Percentiles rank a stretch among this genome's conserved stretches.
Conservation (phyloP, 23 red algal genomes). For the Cyanidioschyzon merolae region DNA sequence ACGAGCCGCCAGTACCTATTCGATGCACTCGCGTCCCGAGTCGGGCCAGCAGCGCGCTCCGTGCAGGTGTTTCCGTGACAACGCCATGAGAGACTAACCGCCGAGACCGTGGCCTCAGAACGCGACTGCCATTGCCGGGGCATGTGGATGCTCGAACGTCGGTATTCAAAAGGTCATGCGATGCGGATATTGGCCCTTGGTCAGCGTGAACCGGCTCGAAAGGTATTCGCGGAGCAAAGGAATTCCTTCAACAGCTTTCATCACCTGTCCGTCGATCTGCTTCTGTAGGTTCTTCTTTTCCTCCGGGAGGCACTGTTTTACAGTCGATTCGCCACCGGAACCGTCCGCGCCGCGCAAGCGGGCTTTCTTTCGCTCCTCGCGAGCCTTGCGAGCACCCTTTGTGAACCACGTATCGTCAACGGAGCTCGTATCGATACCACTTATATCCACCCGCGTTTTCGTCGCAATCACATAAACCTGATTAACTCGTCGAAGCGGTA, state of each 20-base stretch:
- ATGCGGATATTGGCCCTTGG: constrained; percentile 79
- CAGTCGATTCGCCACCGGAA: constrained; percentile 11
- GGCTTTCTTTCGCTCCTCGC: constrained; percentile 35
- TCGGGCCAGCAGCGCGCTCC: too few relatives aligned
- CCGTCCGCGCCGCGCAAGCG: constrained; percentile 22
- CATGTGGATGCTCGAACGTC: too few relatives aligned
- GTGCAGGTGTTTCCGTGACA: too few relatives aligned
- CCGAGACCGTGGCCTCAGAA: too few relatives aligned
- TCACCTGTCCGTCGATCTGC: constrained; percentile 46
- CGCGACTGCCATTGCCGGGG: too few relatives aligned
- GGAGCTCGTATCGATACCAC: constrained; percentile 36
- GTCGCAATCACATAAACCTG: constrained; percentile 86
- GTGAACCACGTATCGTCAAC: constrained; percentile 83
- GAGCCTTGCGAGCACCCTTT: neutral
- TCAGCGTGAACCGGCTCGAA: constrained; percentile 49
- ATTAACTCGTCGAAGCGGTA: constrained; percentile 82
- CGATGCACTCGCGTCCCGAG: too few relatives aligned
- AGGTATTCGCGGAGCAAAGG: constrained; percentile 59
- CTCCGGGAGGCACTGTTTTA: constrained; percentile 11
- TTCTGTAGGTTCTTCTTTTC: constrained; percentile 63
- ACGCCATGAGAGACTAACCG: too few relatives aligned
- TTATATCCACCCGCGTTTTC: constrained; percentile 54
- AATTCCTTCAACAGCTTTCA: constrained; percentile 52
- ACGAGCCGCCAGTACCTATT: too few relatives aligned
- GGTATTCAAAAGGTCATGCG: constrained; percentile 64